A percentile compares a stretch with the other conserved stretches of the same genome.
Evolutionary conservation across 257 asterid genomes (phyloP).

Genomic region (Nicotiana undulata): DNA sequence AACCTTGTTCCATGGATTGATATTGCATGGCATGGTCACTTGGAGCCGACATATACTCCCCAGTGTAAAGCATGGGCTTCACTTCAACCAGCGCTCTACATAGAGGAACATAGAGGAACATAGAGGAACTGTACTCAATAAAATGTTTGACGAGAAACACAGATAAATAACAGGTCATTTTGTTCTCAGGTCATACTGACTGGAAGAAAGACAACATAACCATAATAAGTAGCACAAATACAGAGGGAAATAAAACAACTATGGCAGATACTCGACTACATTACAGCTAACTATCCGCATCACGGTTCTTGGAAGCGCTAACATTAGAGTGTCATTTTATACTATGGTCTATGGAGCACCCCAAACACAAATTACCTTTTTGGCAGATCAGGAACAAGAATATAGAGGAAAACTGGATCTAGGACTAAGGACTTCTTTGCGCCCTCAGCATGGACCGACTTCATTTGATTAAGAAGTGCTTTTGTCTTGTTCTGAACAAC

Average conservation of each 20-base stretch:
- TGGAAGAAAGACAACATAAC: not conserved
- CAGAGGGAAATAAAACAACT: not conserved
- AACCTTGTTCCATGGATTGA: constrained; percentile 24
- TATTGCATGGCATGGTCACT: constrained; percentile 25
- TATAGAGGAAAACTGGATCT: constrained; percentile 51
- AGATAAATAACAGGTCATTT: not conserved
- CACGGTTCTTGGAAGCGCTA: not conserved
- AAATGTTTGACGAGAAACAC: not conserved
- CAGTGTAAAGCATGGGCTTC: constrained; percentile 70
- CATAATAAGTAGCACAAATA: not conserved
- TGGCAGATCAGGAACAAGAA: constrained; percentile 96
- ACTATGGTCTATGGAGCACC: not conserved
- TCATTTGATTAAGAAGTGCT: constrained; percentile 45
- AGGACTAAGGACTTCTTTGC: constrained; percentile 29
- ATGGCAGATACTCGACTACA: not conserved
- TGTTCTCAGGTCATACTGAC: not conserved
- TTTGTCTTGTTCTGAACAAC: constrained; percentile 51
- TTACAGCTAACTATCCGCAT: not conserved
- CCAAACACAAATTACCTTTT: constrained; percentile 49
- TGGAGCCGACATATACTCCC: constrained; percentile 29
- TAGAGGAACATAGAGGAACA: constrained; percentile 15
- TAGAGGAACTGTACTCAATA: not conserved
- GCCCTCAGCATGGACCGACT: constrained; percentile 29
- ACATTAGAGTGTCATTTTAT: not conserved
- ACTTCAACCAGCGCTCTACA: constrained; percentile 84